phyloP scores from a whole-genome alignment of 768 basidiomycete genomes.

The Auricularia sp. region DNA sequence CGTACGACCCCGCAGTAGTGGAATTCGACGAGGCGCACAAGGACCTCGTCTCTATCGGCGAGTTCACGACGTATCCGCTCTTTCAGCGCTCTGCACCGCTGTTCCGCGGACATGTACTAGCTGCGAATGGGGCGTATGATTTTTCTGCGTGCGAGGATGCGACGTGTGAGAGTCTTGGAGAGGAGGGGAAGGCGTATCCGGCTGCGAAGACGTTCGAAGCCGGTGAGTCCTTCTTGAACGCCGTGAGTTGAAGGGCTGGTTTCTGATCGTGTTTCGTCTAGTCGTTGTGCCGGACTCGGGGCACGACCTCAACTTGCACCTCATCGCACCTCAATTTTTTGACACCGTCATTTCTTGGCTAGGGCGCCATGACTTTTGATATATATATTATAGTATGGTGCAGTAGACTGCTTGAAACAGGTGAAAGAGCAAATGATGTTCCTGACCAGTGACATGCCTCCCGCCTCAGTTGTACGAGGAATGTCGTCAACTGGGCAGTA shows the following conservation, averaged over 20 bases:
- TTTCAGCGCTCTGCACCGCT: neutral
- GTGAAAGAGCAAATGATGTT: too few relatives aligned
- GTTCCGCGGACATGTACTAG: neutral
- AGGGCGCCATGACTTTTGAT: neutral
- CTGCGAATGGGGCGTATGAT: neutral
- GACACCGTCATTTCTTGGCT: neutral
- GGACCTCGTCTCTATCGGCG: neutral
- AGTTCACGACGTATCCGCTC: neutral
- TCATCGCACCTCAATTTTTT: neutral
- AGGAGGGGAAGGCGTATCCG: neutral
- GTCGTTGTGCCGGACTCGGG: neutral
- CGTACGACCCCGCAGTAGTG: neutral
- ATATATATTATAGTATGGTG: neutral
- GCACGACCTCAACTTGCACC: neutral
- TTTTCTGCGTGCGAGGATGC: neutral
- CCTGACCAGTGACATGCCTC: too few relatives aligned
- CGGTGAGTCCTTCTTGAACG: neutral
- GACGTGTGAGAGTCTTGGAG: neutral
- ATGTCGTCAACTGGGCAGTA: too few relatives aligned
- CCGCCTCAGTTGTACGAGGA: too few relatives aligned
- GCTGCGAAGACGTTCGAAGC: neutral
- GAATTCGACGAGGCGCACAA: neutral
- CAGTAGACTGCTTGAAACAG: neutral
- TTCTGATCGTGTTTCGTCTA: neutral
- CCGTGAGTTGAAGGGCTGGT: neutral